Conservation (phyloP, 192 early-diverging fungal species). For the Backusella parvicylindrica region DNA sequence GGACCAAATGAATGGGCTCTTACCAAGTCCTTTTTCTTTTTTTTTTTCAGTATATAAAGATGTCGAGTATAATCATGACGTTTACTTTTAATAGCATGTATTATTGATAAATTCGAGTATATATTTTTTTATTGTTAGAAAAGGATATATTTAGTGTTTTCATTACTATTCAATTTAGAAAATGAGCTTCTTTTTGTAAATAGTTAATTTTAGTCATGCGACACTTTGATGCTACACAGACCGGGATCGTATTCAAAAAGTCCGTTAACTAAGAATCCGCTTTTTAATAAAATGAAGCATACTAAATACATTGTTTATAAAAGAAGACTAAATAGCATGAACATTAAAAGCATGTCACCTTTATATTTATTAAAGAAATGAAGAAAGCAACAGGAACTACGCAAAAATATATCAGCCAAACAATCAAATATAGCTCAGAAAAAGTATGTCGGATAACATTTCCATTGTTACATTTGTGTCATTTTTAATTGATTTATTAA, state of each 20-base stretch:
- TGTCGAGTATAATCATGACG: too few relatives aligned
- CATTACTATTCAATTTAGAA: not conserved
- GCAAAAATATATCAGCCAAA: not conserved
- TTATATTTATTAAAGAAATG: not conserved
- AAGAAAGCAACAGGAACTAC: not conserved
- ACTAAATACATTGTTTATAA: not conserved
- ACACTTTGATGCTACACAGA: not conserved
- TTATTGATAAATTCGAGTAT: too few relatives aligned
- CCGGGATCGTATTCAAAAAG: not conserved
- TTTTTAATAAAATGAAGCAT: not conserved
- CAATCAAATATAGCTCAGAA: not conserved
- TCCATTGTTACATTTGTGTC: not conserved
- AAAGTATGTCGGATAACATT: not conserved
- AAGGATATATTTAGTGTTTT: not conserved
- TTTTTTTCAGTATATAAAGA: too few relatives aligned
- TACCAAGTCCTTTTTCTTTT: too few relatives aligned
- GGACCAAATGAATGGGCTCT: too few relatives aligned
- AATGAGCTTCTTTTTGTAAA: not conserved
- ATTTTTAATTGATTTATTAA: not conserved
- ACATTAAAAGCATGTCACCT: not conserved
- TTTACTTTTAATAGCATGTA: too few relatives aligned
- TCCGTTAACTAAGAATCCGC: not conserved
- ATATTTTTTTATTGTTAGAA: too few relatives aligned
- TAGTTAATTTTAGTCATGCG: not conserved
- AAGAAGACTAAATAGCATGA: not conserved